These are phyloP conservation scores for Trametes sp. DNA, from an alignment of 1,284 basidiomycete species.

Conservation along the genomic window DNA sequence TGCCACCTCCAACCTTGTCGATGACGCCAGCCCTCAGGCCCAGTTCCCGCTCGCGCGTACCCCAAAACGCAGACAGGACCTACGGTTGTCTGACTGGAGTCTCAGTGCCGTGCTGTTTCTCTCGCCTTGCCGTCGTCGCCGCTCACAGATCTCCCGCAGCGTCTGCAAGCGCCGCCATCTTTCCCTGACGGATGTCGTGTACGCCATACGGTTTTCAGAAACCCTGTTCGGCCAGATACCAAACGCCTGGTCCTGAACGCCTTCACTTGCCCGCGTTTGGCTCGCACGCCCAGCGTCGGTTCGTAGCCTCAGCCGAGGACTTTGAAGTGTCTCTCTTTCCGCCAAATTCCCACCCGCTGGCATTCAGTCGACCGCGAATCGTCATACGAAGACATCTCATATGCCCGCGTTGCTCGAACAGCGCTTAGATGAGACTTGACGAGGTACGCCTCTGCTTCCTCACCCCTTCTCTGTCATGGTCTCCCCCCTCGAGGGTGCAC, in stretches of 20 bases:
- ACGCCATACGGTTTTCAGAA: background rate
- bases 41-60: background rate
- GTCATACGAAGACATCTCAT: background rate
- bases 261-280: background rate
- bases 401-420: no score
- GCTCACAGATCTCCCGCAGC: background rate
- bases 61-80: background rate
- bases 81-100: slow-evolving; percentile 6
- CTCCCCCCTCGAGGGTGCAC: no score
- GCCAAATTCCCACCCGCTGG: background rate
- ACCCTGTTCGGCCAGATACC: no score
- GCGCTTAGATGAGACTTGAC: background rate
- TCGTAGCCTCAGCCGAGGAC: background rate
- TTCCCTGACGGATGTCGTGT: background rate
- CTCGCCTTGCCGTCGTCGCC: background rate
- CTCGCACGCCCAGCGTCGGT: background rate
- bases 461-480: background rate
- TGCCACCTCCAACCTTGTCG: background rate
- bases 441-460: background rate
- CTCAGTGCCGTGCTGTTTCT: slow-evolving; percentile 1
- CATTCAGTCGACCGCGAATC: background rate
- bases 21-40: slow-evolving; percentile 10
- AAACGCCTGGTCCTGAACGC: no score
- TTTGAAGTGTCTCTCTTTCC: background rate
- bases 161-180: background rate